Evolutionary conservation across 2,329 filamentous ascomycete species (phyloP), one percentile per base, ranked within the genome.

Genomic region (Diaporthe sp.): DNA sequence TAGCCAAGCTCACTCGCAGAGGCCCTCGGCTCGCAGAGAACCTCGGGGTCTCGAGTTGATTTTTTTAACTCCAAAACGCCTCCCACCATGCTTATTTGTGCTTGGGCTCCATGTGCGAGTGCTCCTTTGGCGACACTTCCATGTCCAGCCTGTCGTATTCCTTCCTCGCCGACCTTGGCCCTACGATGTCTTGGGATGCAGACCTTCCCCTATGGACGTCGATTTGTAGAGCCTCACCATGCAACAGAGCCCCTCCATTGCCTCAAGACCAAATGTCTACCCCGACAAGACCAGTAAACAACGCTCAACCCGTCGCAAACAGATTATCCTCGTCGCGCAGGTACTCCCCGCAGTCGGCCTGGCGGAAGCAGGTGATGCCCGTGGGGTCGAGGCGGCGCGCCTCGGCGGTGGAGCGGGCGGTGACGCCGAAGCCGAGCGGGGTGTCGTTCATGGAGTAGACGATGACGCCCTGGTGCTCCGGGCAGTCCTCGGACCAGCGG

Each of bases 291-390:
- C 13, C 31, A 39, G 2, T 13, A 28, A 3, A n/a, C 62, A 28
- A 28, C 13, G 4, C 37, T 82, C 82, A 89, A 74, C 88, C 87
- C 42, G 88, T 86, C 37, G 90, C 88, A 81, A 93, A 93, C 73
- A 93, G 82, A 74, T 90, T 91, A 82, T 92, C 91, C 83, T 93
- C 92, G 80, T 98, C 96, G 82, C 97, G 92, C 81, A 99, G 88
- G 82, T 98, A 99, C 86, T 98, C 96, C 80, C 97, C 97, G 79
- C 94, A 94, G 87, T 99, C 97, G 0, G 95, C 94, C 86, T 99
- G 97, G 78, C 96, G 90, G 85, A 98, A 98, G 73, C 94, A 93
- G 13, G 95, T 93, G 77, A 98, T 93, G 15, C 93, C 95, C 0
- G 97, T 99, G 0, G 97, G 97, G 78, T 98, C 97, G 80, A 98